Percentiles rank a stretch among this genome's conserved stretches.
phyloP scores from a whole-genome alignment of 257 asterid species.

The Capsicum rhomboideum region DNA sequence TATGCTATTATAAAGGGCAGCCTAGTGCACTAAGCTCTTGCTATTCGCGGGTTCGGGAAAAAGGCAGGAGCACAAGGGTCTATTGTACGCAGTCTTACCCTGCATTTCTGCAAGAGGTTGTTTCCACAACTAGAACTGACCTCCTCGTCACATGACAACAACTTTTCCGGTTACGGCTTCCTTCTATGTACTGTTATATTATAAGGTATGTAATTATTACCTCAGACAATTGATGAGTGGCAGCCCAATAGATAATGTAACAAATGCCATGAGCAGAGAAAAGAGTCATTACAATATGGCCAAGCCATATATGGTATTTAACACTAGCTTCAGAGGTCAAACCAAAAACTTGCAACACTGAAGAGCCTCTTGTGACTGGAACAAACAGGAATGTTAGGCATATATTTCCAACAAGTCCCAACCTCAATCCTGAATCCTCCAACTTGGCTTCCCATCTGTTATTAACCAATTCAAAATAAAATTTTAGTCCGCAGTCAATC shows the following conservation, averaged over 20 bases:
- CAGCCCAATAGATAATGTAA: constrained; percentile 46
- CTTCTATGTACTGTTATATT: no score
- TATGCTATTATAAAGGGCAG: no score
- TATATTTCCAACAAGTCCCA: constrained; percentile 63
- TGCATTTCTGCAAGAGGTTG: no score
- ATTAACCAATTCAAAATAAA: neutral
- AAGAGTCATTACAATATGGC: constrained; percentile 54
- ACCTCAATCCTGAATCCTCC: constrained; percentile 36
- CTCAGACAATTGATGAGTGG: constrained; percentile 36
- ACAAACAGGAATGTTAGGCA: constrained; percentile 56
- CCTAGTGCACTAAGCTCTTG: no score
- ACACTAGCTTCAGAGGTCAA: constrained; percentile 74
- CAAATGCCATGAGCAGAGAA: constrained; percentile 70
- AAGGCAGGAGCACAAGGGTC: no score
- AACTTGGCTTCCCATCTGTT: constrained; percentile 72
- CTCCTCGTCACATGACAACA: neutral
- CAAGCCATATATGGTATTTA: constrained; percentile 88
- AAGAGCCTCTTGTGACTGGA: constrained; percentile 84
- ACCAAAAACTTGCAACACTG: constrained; percentile 55
- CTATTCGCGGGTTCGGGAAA: no score
- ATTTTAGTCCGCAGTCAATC: neutral
- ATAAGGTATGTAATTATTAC: constrained; percentile 10
- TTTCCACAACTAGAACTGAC: no score
- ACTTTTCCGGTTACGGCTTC: no score
- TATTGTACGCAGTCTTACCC: no score